Evolutionary conservation across 352 stramenopile genomes (phyloP).

Genomic region (Peronospora destructor): DNA sequence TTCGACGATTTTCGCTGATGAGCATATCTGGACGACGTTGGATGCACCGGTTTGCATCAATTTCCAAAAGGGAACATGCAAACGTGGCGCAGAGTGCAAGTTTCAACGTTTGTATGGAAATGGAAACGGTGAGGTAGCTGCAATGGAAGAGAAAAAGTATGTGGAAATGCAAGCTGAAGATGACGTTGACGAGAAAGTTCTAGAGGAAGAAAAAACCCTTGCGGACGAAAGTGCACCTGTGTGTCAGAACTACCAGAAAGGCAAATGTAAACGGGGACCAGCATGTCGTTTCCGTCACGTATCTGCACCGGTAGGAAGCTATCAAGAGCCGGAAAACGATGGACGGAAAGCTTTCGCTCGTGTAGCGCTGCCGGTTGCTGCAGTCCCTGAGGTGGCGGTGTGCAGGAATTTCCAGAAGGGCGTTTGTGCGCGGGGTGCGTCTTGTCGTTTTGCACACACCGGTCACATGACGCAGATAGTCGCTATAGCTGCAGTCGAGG

Average conservation of each 20-base stretch:
- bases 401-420: conserved; percentile 49
- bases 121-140: conserved; percentile 1
- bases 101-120: conserved; percentile 45
- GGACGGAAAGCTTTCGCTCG: conserved; percentile 26
- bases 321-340: conserved; percentile 17
- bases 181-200: conserved; percentile 3
- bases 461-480: conserved; percentile 17
- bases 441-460: conserved; percentile 54
- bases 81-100: conserved; percentile 47
- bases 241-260: conserved; percentile 63
- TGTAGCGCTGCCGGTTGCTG: conserved; percentile 30
- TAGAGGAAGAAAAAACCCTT: conserved; percentile 30
- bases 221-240: conserved; percentile 42
- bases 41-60: conserved; percentile 65
- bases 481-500: conserved; percentile 31
- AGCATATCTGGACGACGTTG: conserved; percentile 24
- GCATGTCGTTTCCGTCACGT: conserved; percentile 61
- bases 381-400: conserved; percentile 40
- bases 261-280: conserved; percentile 57
- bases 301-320: conserved; percentile 7
- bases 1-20: not conserved
- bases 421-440: conserved; percentile 38
- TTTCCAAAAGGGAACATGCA: conserved; percentile 70
- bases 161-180: conserved; percentile 7
- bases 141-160: conserved; percentile 5